Conservation (phyloP, 2,329 filamentous ascomycete genomes). For the Cercospora janseana region DNA sequence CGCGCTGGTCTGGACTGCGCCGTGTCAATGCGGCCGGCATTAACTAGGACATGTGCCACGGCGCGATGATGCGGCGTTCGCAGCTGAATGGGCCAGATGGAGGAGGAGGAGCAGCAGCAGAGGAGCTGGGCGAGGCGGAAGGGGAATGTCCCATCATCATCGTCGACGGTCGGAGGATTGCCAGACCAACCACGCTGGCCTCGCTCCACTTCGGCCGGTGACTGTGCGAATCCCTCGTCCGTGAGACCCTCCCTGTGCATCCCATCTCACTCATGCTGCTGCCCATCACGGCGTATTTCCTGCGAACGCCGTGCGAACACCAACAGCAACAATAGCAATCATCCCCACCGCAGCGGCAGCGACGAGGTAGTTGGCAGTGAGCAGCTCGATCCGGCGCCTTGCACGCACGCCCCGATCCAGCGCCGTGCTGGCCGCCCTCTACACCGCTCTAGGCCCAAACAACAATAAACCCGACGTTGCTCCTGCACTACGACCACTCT, state of each 20-base stretch:
- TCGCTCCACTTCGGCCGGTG: background rate
- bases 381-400: too few relatives aligned
- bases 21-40: background rate
- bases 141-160: too few relatives aligned
- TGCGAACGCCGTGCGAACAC: background rate
- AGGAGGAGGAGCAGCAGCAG: background rate
- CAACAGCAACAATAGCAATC: background rate
- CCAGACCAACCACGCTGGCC: background rate
- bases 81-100: background rate
- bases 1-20: background rate
- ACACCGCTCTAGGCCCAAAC: constrained; percentile 1
- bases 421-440: too few relatives aligned
- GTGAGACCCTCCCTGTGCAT: background rate
- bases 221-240: too few relatives aligned
- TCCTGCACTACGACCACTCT: constrained; percentile 2
- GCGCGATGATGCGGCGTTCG: background rate
- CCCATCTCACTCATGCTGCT: background rate
- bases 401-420: background rate
- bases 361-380: background rate
- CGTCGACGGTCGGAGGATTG: background rate
- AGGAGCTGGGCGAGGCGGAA: background rate
- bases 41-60: background rate
- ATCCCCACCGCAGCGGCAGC: background rate
- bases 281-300: background rate
- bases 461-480: background rate